Evolutionary conservation across 352 stramenopile genomes (phyloP).

Genomic region (Phytophthora sansomeana): DNA sequence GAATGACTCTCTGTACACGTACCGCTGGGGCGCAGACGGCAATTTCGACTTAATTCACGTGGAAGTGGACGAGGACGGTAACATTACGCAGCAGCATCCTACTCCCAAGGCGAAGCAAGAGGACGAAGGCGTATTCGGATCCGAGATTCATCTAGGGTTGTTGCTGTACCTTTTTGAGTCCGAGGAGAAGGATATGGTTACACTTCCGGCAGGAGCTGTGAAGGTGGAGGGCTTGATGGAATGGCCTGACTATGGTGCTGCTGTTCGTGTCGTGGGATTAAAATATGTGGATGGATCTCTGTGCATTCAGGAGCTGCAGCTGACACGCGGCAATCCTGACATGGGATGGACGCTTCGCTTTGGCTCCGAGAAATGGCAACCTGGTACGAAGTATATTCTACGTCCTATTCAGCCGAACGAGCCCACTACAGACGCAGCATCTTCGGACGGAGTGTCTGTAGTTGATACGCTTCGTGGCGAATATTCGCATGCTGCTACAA

Average conservation of each 20-base stretch:
- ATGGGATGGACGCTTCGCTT: conserved; percentile 91
- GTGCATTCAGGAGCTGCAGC: conserved; percentile 81
- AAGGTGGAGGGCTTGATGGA: conserved; percentile 79
- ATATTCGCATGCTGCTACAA: conserved; percentile 62
- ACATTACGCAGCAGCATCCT: conserved; percentile 71
- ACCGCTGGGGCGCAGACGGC: conserved; percentile 88
- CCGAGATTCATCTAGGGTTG: conserved; percentile 82
- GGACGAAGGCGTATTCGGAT: conserved; percentile 79
- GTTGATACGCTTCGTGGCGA: conserved; percentile 60
- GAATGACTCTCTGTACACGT: conserved; percentile 90
- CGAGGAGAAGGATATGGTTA: conserved; percentile 12
- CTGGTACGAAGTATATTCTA: conserved; percentile 86
- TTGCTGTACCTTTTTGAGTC: conserved; percentile 70
- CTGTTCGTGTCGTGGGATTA: conserved; percentile 69
- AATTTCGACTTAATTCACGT: conserved; percentile 90
- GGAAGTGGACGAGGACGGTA: conserved; percentile 82
- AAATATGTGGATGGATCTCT: conserved; percentile 64
- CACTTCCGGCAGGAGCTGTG: conserved; percentile 7
- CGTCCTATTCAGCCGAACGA: conserved; percentile 29
- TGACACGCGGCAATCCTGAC: conserved; percentile 82
- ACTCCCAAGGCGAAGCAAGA: conserved; percentile 78
- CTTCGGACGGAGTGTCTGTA: conserved; percentile 10
- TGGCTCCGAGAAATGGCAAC: conserved; percentile 87
- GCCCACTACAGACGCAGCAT: conserved; percentile 3
- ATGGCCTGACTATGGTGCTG: conserved; percentile 85